Percentiles rank a stretch among this genome's conserved stretches.
These are phyloP conservation scores for Aspergillus phoenicis DNA, from an alignment of 2,329 filamentous ascomycete genomes.

Conservation along the genomic window DNA sequence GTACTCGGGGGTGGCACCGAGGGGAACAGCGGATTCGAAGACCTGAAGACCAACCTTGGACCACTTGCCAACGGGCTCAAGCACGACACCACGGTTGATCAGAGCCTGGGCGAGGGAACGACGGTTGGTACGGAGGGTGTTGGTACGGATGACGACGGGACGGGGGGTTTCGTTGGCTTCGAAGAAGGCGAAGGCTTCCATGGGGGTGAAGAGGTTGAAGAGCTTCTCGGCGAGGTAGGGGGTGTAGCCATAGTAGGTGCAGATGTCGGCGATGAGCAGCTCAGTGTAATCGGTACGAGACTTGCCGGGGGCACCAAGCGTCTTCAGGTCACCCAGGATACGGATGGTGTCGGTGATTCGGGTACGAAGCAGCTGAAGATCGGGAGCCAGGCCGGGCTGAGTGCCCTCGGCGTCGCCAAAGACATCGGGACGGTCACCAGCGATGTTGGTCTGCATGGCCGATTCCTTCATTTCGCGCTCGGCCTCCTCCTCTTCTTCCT, in stretches of 20 bases:
- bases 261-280: constrained; percentile 87
- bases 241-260: constrained; percentile 95
- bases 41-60: constrained; percentile 96
- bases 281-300: constrained; percentile 86
- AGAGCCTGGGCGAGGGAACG: constrained; percentile 86
- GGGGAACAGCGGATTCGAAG: constrained; percentile 83
- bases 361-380: constrained; percentile 83
- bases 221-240: constrained; percentile 95
- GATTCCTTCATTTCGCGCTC: constrained; percentile 83
- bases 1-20: constrained; percentile 96
- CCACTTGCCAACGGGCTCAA: constrained; percentile 98
- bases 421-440: constrained; percentile 70
- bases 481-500: constrained; percentile 78
- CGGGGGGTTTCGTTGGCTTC: constrained; percentile 96
- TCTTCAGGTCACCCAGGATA: constrained; percentile 84
- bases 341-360: constrained; percentile 92
- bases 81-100: constrained; percentile 92
- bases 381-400: constrained; percentile 71
- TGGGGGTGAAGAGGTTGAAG: constrained; percentile 85
- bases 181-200: constrained; percentile 96
- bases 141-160: constrained; percentile 93
- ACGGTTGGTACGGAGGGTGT: constrained; percentile 79
- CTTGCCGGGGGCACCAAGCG: constrained; percentile 74
- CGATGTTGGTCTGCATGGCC: constrained; percentile 91
- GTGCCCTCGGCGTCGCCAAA: constrained; percentile 59